These are phyloP conservation scores for Tritrichomonas musculus DNA, from an alignment of 208 protist species.

Conservation along the genomic window DNA sequence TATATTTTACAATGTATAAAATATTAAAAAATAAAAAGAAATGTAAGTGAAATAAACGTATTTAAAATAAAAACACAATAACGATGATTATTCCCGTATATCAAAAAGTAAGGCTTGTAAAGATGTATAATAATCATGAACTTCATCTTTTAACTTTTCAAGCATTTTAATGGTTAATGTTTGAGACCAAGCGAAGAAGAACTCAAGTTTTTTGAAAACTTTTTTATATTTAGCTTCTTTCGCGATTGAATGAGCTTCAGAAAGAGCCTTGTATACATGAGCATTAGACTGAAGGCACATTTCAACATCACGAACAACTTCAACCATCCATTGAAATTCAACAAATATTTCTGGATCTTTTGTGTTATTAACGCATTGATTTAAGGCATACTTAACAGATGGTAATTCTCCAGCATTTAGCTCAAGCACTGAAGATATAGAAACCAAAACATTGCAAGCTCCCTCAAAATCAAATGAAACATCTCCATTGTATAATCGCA, in stretches of 20 bases:
- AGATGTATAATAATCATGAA: conserved; percentile 28
- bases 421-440: background rate
- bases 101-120: background rate
- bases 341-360: background rate
- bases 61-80: too few relatives aligned
- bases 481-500: conserved; percentile 17
- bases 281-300: background rate
- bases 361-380: background rate
- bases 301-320: conserved; percentile 34
- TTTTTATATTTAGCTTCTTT: background rate
- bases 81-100: background rate
- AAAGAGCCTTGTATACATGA: background rate
- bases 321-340: conserved; percentile 4
- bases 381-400: background rate
- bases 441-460: background rate
- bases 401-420: background rate
- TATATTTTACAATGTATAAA: too few relatives aligned
- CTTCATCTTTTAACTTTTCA: background rate
- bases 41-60: too few relatives aligned
- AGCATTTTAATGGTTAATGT: background rate
- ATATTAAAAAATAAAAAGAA: too few relatives aligned
- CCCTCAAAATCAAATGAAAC: background rate
- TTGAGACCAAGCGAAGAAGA: background rate
- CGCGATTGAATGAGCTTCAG: background rate
- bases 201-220: background rate